Conservation (phyloP, 768 basidiomycete genomes). For the Nidularia sp. region DNA sequence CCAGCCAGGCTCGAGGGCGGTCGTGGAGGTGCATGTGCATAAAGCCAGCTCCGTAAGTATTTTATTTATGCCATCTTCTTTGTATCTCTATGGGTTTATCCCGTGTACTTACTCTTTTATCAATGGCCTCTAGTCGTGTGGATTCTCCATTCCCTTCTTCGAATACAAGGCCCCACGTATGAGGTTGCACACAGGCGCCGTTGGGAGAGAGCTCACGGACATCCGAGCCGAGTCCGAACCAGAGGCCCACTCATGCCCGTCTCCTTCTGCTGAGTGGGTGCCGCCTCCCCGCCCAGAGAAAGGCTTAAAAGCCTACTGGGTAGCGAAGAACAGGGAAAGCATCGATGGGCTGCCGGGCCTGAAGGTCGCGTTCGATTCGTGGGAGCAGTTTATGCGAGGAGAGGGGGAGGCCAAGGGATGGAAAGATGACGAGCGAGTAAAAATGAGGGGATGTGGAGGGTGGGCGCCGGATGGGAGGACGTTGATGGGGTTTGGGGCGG, state of each 20-base stretch:
- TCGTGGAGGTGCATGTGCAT: slow-evolving; percentile 52
- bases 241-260: not conserved
- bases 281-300: not conserved
- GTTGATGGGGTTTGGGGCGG: too few relatives aligned
- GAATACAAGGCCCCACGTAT: not conserved
- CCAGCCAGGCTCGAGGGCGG: slow-evolving; percentile 49
- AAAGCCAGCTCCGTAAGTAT: slow-evolving; percentile 39
- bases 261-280: not conserved
- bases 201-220: not conserved
- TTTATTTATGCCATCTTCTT: not conserved
- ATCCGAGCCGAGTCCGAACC: not conserved
- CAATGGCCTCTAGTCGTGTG: not conserved
- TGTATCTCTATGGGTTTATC: not conserved
- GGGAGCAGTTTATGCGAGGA: not conserved
- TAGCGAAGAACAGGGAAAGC: not conserved
- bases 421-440: not conserved
- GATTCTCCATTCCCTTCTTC: not conserved
- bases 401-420: not conserved
- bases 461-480: too few relatives aligned
- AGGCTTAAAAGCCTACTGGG: not conserved
- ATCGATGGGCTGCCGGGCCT: not conserved
- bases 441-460: not conserved
- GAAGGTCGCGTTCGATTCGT: not conserved
- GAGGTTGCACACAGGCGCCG: not conserved
- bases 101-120: not conserved